A percentile compares a stretch with the other conserved stretches of the same genome.
Conservation (phyloP, 176 grass and related monocot genomes). For the Melocanna baccifera region DNA sequence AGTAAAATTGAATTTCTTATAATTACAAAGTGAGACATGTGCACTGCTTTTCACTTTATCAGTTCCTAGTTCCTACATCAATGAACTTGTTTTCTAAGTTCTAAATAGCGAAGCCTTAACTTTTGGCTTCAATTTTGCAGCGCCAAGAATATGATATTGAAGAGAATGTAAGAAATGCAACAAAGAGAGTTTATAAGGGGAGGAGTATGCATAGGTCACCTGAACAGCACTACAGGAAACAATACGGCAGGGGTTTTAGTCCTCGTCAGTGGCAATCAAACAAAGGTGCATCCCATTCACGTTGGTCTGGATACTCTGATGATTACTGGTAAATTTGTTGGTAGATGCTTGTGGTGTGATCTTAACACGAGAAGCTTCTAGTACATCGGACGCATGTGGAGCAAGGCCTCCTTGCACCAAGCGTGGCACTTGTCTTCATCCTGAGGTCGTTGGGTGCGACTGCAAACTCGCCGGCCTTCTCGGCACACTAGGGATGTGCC, state of each 20-base stretch:
- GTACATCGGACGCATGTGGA: conserved; percentile 24
- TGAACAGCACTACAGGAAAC: conserved; percentile 43
- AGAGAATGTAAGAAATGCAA: conserved; percentile 61
- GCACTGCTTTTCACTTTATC: conserved; percentile 13
- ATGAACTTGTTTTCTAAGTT: conserved; percentile 3
- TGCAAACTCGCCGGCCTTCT: background rate
- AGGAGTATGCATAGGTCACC: conserved; percentile 41
- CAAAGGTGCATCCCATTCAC: conserved; percentile 34
- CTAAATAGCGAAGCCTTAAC: background rate
- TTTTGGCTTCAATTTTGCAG: conserved; percentile 52
- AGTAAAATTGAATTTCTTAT: background rate
- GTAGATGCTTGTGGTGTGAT: conserved; percentile 14
- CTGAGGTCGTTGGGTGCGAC: background rate
- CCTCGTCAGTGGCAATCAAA: conserved; percentile 50
- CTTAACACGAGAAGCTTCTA: background rate
- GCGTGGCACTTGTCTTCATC: background rate
- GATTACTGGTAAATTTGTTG: conserved; percentile 49
- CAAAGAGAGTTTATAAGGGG: conserved; percentile 36
- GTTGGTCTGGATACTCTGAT: conserved; percentile 39
- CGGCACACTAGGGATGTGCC: background rate
- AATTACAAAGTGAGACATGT: conserved; percentile 16
- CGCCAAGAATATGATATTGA: conserved; percentile 76
- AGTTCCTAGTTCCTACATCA: background rate
- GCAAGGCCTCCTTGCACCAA: conserved; percentile 22
- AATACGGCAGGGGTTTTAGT: conserved; percentile 41